Percentiles rank a stretch among this genome's conserved stretches.
Conservation (phyloP, 2,329 filamentous ascomycete genomes). For the Alternaria novae-zelandiae region DNA sequence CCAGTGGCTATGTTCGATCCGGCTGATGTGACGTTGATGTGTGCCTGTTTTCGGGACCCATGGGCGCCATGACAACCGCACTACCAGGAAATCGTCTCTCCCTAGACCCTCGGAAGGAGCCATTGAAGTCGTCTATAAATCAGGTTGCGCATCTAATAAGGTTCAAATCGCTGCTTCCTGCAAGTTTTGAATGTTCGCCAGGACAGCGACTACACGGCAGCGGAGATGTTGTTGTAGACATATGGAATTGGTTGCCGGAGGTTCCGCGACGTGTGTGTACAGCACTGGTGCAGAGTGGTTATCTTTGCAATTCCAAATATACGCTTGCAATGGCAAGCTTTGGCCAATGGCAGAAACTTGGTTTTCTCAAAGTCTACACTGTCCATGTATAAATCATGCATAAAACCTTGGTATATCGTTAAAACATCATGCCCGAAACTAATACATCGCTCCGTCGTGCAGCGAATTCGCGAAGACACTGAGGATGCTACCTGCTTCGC, state of each 20-base stretch:
- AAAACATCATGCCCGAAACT: conserved; percentile 3
- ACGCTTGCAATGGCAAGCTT: conserved; percentile 1
- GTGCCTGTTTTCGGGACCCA: conserved; percentile 2
- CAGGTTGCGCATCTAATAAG: background rate
- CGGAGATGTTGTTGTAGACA: background rate
- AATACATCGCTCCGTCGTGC: conserved; percentile 20
- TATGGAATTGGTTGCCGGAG: background rate
- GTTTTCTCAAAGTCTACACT: background rate
- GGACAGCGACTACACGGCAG: background rate
- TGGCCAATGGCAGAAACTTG: background rate
- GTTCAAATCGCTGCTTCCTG: background rate
- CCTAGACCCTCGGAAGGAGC: background rate
- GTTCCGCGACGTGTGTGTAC: background rate
- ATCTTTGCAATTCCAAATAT: background rate
- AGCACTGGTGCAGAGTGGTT: background rate
- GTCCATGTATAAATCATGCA: background rate
- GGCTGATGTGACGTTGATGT: conserved; percentile 21
- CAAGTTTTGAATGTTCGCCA: background rate
- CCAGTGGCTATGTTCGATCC: conserved; percentile 10
- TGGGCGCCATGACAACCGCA: conserved; percentile 18
- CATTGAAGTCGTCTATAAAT: background rate
- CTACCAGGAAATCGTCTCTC: conserved; percentile 3
- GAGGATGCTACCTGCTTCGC: conserved; percentile 43
- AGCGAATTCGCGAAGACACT: conserved; percentile 36
- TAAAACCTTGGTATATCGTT: background rate